Conservation (phyloP, 306 rosid genomes). For the Acacia acuminata region DNA sequence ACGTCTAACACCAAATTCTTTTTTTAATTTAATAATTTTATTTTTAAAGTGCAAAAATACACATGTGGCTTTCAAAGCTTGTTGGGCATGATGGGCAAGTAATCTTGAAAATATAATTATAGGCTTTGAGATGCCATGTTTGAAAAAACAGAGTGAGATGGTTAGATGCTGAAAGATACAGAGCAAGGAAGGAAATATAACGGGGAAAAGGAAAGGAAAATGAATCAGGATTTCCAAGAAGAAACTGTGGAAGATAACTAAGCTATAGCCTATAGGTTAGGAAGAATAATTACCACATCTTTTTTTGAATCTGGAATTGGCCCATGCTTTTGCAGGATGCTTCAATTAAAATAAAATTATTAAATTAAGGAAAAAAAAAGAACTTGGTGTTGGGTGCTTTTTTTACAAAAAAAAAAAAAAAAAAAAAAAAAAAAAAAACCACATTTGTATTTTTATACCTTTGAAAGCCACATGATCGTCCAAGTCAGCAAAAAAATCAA, state of each 20-base stretch:
- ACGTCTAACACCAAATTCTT: too few species aligned
- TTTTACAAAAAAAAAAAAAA: too few species aligned
- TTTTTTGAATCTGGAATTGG: constrained; percentile 9
- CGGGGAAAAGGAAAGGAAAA: background rate
- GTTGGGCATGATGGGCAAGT: constrained; percentile 42
- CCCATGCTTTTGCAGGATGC: constrained; percentile 34
- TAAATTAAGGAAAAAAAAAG: too few species aligned
- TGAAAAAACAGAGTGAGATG: background rate
- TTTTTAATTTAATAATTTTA: too few species aligned
- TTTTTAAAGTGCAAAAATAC: too few species aligned
- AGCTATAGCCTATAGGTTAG: constrained; percentile 44
- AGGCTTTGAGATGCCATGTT: constrained; percentile 45
- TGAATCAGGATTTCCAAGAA: constrained; percentile 49
- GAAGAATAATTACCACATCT: background rate
- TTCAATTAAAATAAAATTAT: too few species aligned
- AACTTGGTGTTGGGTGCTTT: too few species aligned
- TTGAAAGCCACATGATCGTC: too few species aligned
- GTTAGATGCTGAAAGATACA: background rate
- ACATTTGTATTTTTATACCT: too few species aligned
- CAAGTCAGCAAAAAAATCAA: too few species aligned
- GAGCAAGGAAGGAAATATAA: constrained; percentile 7
- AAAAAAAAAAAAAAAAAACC: too few species aligned
- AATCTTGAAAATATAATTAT: constrained; percentile 51
- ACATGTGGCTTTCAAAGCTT: too few species aligned
- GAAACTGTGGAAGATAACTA: constrained; percentile 52